A percentile compares a stretch with the other conserved stretches of the same genome.
These are phyloP conservation scores for Withania somnifera DNA, from an alignment of 305 asterid genomes.

Conservation along the genomic window DNA sequence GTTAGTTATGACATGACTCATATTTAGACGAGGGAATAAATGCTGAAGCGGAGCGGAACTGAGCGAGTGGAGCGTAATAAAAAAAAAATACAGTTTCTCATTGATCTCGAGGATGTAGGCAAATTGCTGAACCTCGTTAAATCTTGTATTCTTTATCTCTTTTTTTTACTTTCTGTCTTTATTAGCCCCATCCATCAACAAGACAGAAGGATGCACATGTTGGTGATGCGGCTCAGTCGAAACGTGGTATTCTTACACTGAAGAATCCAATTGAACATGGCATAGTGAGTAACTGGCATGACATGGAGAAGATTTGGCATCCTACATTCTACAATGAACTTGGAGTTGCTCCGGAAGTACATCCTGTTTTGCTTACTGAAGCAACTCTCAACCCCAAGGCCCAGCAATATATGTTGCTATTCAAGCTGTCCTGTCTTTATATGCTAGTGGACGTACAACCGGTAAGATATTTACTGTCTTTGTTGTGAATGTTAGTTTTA, in stretches of 20 bases:
- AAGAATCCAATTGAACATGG: slow-evolving; percentile 9
- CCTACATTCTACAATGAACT: slow-evolving; percentile 1
- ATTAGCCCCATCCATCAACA: too few species aligned
- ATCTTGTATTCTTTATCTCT: too few species aligned
- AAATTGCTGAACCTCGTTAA: too few species aligned
- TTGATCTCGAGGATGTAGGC: too few species aligned
- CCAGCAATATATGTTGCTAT: slow-evolving; percentile 11
- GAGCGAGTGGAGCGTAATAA: too few species aligned
- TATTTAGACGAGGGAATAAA: too few species aligned
- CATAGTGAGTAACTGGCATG: slow-evolving; percentile 5
- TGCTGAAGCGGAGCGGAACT: too few species aligned
- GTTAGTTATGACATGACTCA: too few species aligned
- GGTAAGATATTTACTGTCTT: not conserved
- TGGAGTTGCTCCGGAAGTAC: slow-evolving; percentile 10
- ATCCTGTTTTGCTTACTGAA: slow-evolving; percentile 6
- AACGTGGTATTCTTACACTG: slow-evolving; percentile 2
- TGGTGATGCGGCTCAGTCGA: slow-evolving; percentile 5
- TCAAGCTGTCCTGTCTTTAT: slow-evolving; percentile 5
- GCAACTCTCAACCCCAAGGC: slow-evolving; percentile 13
- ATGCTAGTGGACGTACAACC: slow-evolving; percentile 12
- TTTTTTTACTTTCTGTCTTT: too few species aligned
- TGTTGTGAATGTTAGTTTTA: not conserved
- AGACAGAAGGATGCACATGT: slow-evolving; percentile 9
- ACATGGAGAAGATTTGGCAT: slow-evolving; percentile 11
- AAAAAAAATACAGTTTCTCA: too few species aligned